Conservation (phyloP, 495 filamentous ascomycete species). For the Haplographium delicatum region DNA sequence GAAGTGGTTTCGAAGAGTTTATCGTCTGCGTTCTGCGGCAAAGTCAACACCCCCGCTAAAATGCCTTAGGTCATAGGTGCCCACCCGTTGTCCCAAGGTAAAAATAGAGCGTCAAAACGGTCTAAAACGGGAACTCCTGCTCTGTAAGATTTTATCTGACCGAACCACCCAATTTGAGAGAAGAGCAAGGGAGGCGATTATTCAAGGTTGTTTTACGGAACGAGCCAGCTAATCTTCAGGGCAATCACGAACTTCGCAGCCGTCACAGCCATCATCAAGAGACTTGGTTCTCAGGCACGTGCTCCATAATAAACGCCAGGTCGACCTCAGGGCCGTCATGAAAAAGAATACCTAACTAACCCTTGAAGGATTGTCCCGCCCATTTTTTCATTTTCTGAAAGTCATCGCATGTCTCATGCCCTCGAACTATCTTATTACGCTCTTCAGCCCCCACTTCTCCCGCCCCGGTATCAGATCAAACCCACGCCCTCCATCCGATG, state of each 20-base stretch:
- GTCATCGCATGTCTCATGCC: constrained; percentile 9
- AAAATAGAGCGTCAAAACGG: not conserved
- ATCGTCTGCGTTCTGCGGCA: not conserved
- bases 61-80: not conserved
- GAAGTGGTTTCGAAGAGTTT: not conserved
- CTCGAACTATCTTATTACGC: constrained; percentile 14
- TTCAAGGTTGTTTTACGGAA: too few relatives aligned
- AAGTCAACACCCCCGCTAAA: constrained; percentile 7
- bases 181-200: too few relatives aligned
- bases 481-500: not conserved
- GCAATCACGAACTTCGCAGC: too few relatives aligned
- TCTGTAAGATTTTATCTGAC: too few relatives aligned
- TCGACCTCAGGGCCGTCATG: not conserved
- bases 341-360: not conserved
- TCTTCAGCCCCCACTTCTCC: constrained; percentile 18
- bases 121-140: constrained; percentile 5
- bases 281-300: constrained; percentile 13
- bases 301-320: constrained; percentile 7
- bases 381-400: constrained; percentile 3
- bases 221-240: too few relatives aligned
- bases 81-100: not conserved
- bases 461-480: too few relatives aligned
- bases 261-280: too few relatives aligned
- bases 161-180: too few relatives aligned
- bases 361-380: not conserved